Percentiles rank a stretch among this genome's conserved stretches.
phyloP scores from a whole-genome alignment of 805 yeast species.

The Teunomyces aglyptinius region DNA sequence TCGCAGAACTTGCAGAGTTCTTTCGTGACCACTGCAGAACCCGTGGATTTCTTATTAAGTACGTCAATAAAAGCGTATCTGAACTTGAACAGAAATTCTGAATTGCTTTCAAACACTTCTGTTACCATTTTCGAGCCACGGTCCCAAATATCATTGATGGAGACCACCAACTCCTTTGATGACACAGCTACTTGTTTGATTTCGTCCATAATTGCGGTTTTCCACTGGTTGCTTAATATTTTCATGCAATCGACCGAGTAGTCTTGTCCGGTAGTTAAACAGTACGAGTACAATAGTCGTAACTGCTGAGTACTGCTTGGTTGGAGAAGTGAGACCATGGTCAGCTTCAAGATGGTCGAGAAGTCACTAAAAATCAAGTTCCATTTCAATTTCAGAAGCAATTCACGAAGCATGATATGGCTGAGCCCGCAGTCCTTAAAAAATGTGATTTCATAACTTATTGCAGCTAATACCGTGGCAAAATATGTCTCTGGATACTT shows the following conservation, averaged over 20 bases:
- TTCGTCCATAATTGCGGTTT: neutral
- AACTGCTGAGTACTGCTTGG: neutral
- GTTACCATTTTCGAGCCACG: conserved; percentile 6
- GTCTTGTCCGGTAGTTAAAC: conserved; percentile 1
- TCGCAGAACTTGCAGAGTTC: conserved; percentile 35
- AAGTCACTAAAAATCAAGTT: conserved; percentile 27
- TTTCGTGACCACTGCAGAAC: conserved; percentile 13
- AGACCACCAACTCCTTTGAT: conserved; percentile 8
- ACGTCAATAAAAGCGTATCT: conserved; percentile 27
- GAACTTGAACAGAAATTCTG: conserved; percentile 23
- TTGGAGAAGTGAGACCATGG: conserved; percentile 20
- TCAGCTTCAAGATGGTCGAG: conserved; percentile 14
- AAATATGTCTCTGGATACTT: conserved; percentile 11
- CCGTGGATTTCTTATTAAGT: conserved; percentile 11
- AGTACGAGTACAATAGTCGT: conserved; percentile 1
- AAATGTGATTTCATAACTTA: conserved; percentile 12
- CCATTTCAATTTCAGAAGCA: conserved; percentile 29
- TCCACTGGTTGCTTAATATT: conserved; percentile 1
- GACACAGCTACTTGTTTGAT: neutral
- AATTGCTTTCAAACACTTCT: conserved; percentile 14
- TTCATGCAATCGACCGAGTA: conserved; percentile 1
- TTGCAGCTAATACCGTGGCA: conserved; percentile 5
- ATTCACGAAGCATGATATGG: conserved; percentile 14
- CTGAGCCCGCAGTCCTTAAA: conserved; percentile 11
- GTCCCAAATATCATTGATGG: conserved; percentile 1